A percentile compares a stretch with the other conserved stretches of the same genome.
Evolutionary conservation across 495 filamentous ascomycete genomes (phyloP).

Genomic region (Platismatia glauca): DNA sequence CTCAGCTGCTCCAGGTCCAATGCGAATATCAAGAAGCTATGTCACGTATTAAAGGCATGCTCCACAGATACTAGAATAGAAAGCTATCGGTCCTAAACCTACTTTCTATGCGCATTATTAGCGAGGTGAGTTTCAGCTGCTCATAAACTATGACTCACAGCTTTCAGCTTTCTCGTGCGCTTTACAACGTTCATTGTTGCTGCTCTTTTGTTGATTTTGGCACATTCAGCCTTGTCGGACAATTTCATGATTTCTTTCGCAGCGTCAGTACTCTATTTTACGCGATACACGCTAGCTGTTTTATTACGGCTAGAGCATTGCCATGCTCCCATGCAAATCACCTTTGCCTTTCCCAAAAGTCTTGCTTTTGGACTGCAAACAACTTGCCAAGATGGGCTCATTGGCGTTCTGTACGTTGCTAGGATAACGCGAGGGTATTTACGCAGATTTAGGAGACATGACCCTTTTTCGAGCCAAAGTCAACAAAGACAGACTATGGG

Average conservation of each 20-base stretch:
- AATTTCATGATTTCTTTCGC: background rate
- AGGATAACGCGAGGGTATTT: background rate
- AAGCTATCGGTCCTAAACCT: conserved; percentile 18
- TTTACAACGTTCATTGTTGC: conserved; percentile 68
- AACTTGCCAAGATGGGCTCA: background rate
- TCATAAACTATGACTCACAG: conserved; percentile 50
- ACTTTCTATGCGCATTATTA: conserved; percentile 31
- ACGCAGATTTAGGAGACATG: background rate
- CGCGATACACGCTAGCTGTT: conserved; percentile 3
- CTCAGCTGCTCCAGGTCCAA: conserved; percentile 73
- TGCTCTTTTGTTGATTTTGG: background rate
- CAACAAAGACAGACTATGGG: conserved; percentile 50
- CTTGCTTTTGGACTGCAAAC: background rate
- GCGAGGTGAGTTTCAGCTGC: conserved; percentile 27
- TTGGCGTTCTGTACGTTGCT: background rate
- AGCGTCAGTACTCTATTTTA: background rate
- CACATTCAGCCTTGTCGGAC: background rate
- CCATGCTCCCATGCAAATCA: background rate
- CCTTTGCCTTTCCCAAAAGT: background rate
- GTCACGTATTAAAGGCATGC: conserved; percentile 15
- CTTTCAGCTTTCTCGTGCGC: conserved; percentile 69
- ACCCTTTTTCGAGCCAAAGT: conserved; percentile 23
- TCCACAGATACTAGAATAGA: background rate
- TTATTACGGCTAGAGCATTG: background rate
- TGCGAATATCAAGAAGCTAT: conserved; percentile 61